phyloP scores from a whole-genome alignment of 2,329 filamentous ascomycete genomes.

The Verticillium albo-atrum region DNA sequence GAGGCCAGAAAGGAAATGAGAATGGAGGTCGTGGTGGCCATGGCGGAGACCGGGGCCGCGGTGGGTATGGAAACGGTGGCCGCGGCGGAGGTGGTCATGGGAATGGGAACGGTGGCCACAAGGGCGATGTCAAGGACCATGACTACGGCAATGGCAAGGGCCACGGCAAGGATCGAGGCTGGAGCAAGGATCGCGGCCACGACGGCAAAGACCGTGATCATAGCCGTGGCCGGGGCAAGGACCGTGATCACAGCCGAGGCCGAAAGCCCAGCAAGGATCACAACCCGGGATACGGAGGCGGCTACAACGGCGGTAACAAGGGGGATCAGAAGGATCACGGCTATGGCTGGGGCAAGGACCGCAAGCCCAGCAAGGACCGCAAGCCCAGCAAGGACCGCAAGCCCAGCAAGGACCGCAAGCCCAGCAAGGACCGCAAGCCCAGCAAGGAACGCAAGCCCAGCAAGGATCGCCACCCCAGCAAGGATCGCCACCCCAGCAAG shows the following conservation, averaged over 20 bases:
- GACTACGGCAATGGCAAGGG: not conserved
- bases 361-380: not conserved
- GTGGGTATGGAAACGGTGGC: too few species aligned
- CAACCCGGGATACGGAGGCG: not conserved
- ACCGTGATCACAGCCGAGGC: not conserved
- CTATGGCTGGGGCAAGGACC: not conserved
- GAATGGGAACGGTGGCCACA: not conserved
- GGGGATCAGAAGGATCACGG: not conserved
- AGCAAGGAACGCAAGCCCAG: not conserved
- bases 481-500: not conserved
- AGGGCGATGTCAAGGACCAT: not conserved
- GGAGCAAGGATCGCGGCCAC: too few species aligned
- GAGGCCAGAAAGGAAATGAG: not conserved
- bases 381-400: not conserved
- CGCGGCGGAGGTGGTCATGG: not conserved
- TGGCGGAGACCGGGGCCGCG: not conserved
- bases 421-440: not conserved
- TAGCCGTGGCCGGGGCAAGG: not conserved
- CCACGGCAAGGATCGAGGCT: not conserved
- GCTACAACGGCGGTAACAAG: too few species aligned
- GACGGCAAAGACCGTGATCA: not conserved
- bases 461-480: not conserved
- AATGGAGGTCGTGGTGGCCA: not conserved
- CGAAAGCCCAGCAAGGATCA: not conserved
- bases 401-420: not conserved